Evolutionary conservation across 208 protist species (phyloP).

Genomic region (Porcisia hertigi): DNA sequence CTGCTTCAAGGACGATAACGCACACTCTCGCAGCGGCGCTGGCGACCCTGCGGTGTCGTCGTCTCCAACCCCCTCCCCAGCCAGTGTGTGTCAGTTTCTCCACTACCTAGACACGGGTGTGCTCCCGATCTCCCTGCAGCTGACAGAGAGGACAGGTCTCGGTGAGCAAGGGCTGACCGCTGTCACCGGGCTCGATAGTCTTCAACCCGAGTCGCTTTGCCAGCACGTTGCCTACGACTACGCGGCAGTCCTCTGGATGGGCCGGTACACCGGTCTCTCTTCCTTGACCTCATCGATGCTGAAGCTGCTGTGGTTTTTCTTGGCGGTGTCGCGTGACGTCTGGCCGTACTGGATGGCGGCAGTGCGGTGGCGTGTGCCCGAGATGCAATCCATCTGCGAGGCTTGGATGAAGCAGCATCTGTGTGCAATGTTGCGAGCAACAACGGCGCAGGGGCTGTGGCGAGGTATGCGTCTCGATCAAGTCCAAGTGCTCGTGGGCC

Average conservation of each 20-base stretch:
- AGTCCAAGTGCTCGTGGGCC: constrained; percentile 18
- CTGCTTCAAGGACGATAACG: background rate
- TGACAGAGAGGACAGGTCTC: background rate
- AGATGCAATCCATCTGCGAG: constrained; percentile 27
- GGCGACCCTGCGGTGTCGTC: background rate
- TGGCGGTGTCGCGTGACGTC: constrained; percentile 8
- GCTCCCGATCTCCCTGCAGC: constrained; percentile 17
- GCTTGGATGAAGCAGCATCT: constrained; percentile 26
- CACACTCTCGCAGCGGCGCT: background rate
- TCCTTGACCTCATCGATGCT: constrained; percentile 25
- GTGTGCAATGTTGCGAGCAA: constrained; percentile 10
- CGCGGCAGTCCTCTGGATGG: constrained; percentile 24
- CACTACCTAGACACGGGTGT: constrained; percentile 31
- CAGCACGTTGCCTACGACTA: constrained; percentile 14
- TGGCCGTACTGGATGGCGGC: constrained; percentile 24
- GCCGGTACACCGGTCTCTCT: constrained; percentile 19
- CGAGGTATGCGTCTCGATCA: constrained; percentile 16
- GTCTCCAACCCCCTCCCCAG: constrained; percentile 4
- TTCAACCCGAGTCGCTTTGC: background rate
- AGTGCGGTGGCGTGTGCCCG: constrained; percentile 18
- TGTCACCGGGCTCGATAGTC: background rate
- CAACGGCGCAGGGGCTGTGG: constrained; percentile 20
- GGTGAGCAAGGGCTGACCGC: background rate
- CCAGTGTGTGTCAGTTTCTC: constrained; percentile 19
- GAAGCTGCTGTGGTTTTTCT: constrained; percentile 21